Percentiles rank a stretch among this genome's conserved stretches.
Evolutionary conservation across 1,284 basidiomycete species (phyloP).

Genomic region (Fomitopsis schrenkii): DNA sequence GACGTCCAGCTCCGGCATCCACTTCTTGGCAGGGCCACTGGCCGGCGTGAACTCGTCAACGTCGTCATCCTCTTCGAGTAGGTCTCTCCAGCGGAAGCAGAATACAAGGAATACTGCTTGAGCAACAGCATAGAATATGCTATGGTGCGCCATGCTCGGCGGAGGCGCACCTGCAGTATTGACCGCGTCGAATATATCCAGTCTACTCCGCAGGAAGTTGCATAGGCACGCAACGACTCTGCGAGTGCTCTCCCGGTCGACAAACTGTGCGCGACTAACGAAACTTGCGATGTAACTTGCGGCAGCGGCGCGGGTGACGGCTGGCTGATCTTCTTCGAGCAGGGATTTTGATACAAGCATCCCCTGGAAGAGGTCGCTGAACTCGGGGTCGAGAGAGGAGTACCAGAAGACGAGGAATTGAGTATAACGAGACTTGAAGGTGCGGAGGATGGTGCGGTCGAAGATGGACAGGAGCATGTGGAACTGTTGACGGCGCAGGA

Average conservation of each 20-base stretch:
- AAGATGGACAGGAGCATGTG: constrained; percentile 90
- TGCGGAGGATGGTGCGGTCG: constrained; percentile 88
- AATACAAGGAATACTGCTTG: constrained; percentile 97
- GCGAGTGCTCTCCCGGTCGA: constrained; percentile 74
- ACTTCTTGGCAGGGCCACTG: constrained; percentile 47
- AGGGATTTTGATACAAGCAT: constrained; percentile 88
- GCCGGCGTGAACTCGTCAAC: constrained; percentile 38
- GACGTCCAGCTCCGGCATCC: constrained; percentile 82
- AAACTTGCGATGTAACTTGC: constrained; percentile 92
- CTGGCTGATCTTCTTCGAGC: constrained; percentile 56
- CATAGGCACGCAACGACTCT: constrained; percentile 83
- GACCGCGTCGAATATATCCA: constrained; percentile 67
- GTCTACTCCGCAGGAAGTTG: constrained; percentile 73
- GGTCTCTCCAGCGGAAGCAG: constrained; percentile 95
- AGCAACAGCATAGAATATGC: constrained; percentile 89
- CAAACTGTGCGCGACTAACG: constrained; percentile 87
- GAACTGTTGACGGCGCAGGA: constrained; percentile 62
- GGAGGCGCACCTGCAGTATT: constrained; percentile 31
- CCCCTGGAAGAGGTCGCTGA: constrained; percentile 91
- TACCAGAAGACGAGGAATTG: constrained; percentile 98
- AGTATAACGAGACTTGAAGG: constrained; percentile 95
- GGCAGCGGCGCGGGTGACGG: constrained; percentile 82
- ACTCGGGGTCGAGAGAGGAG: constrained; percentile 84
- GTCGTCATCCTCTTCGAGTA: constrained; percentile 59
- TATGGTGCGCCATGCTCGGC: constrained; percentile 49